Base-by-base conservation (phyloP, 2,329 filamentous ascomycete species). In the Aspergillus vadensis region DNA sequence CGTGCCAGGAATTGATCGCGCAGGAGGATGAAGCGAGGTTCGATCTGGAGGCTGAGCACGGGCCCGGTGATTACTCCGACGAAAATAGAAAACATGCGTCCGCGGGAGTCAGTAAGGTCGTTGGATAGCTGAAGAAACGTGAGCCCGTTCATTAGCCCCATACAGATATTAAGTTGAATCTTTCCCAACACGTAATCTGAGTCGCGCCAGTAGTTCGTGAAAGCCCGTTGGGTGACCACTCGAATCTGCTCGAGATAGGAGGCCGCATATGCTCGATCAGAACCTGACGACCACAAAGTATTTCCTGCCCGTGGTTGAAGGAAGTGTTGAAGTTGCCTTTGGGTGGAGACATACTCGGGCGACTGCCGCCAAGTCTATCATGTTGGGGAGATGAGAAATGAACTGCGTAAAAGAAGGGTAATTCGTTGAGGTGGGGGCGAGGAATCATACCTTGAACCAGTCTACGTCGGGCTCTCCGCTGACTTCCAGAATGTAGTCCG, bases 161-260 rank as follows among this genome's bases (percentile, higher is more conserved):
- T 61, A 15, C 54, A 52, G 4, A 55, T 25, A 21, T 61, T 63
- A 21, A 65, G 4, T 52, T 51, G 57, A 3, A 65, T 8, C 19
- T 60, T 60, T 14, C 32, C 55, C 27, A 36, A 8, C 7, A 55
- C 56, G 48, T 66, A 65, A 7, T 65, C 58, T 1, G 64, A 54
- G 12, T 57, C 63, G 10, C 64, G 53, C 64, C 64, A 66, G 50
- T 66, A 66, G 27, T 63, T 56, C 5, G 57, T 30, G 51, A 48
- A 66, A n/a, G 58, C 55, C 17, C 64, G 51, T 23, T 36, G 17
- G 17, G 55, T 30, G 83, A 88, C 81, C 92, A 96, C 0, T 91
- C 80, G 76, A 43, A 85, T 82, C 60, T 85, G 85, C 0, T 76
- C 62, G 51, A 83, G 79, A 32, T 84, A 69, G 0, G 73, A 75